Percentiles rank a stretch among this genome's conserved stretches.
Evolutionary conservation across 2,329 filamentous ascomycete genomes (phyloP).

Genomic region (Pezicula neosporulosa): DNA sequence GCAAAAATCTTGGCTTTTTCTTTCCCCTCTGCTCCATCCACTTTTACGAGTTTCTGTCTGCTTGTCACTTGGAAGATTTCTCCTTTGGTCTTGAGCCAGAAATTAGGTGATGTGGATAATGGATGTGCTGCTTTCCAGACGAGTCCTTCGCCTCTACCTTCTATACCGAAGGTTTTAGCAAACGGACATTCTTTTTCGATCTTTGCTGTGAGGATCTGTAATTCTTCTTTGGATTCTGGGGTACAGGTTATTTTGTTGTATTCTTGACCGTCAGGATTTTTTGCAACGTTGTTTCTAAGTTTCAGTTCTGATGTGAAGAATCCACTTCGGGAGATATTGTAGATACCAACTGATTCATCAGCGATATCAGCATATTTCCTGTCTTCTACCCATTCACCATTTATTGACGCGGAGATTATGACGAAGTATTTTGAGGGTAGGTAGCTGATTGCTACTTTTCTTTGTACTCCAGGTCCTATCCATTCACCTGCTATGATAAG

Average conservation of each 20-base stretch:
- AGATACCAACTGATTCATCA: not conserved
- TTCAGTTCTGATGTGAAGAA: not conserved
- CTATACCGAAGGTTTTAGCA: not conserved
- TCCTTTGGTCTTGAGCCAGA: not conserved
- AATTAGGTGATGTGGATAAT: not conserved
- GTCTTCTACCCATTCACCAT: not conserved
- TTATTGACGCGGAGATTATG: not conserved
- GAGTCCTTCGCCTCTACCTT: not conserved
- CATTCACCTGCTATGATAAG: not conserved
- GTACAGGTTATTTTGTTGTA: not conserved
- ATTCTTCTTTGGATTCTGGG: not conserved
- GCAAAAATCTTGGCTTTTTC: not conserved
- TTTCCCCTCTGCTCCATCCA: not conserved
- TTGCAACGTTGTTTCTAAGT: too few species aligned
- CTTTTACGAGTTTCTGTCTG: not conserved
- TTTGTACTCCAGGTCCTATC: not conserved
- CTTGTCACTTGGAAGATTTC: not conserved
- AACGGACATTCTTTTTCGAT: not conserved
- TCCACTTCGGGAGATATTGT: not conserved
- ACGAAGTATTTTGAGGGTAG: not conserved
- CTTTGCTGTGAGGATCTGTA: not conserved
- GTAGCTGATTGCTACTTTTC: not conserved
- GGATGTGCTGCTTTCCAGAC: not conserved
- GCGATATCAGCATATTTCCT: not conserved
- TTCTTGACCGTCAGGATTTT: not conserved